These are phyloP conservation scores for Magnusiomyces paraingens DNA, from an alignment of 1,139 yeast genomes.

Conservation along the genomic window DNA sequence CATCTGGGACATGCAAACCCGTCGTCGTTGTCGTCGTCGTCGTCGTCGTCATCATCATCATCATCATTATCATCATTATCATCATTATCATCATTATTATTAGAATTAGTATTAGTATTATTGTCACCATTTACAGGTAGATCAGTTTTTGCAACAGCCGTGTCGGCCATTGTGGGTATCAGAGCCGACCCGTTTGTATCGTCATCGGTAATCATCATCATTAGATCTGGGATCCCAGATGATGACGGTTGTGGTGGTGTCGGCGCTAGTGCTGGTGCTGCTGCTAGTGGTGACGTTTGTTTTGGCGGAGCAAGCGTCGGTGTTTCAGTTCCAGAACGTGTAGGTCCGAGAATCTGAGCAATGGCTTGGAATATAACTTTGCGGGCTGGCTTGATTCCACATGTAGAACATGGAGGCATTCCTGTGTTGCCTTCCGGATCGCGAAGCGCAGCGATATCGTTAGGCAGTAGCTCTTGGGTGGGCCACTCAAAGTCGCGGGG, in stretches of 20 bases:
- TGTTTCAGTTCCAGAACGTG: background rate
- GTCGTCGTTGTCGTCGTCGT: constrained; percentile 13
- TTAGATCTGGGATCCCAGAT: background rate
- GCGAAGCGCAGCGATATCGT: background rate
- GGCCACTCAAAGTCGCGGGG: constrained; percentile 26
- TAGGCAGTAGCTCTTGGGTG: background rate
- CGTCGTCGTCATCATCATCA: too few relatives aligned
- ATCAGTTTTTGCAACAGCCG: background rate
- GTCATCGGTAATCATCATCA: constrained; percentile 1
- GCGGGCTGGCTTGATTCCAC: constrained; percentile 58
- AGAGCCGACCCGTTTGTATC: background rate
- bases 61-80: background rate
- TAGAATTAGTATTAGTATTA: too few relatives aligned
- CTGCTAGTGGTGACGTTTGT: background rate
- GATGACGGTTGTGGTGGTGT: background rate
- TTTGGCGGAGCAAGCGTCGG: background rate
- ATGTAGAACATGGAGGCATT: constrained; percentile 60
- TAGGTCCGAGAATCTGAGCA: constrained; percentile 12
- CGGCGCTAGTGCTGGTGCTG: background rate
- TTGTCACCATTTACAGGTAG: background rate
- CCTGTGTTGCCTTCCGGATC: constrained; percentile 33
- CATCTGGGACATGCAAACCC: constrained; percentile 66
- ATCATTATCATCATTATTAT: too few relatives aligned
- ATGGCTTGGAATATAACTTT: constrained; percentile 32
- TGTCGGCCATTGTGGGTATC: constrained; percentile 1